These are phyloP conservation scores for Candida suzukii DNA, from an alignment of 805 yeast species.

Conservation along the genomic window DNA sequence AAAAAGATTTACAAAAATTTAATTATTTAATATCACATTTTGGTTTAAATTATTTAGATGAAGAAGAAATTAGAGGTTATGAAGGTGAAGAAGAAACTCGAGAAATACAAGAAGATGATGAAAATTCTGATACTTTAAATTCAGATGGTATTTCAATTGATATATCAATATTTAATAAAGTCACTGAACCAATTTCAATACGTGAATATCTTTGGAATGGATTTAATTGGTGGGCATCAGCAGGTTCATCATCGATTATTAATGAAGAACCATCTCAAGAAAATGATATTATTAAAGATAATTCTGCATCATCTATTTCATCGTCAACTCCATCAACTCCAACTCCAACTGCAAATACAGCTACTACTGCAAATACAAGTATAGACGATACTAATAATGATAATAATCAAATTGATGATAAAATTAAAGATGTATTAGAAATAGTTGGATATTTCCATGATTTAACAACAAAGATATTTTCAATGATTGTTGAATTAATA, in stretches of 20 bases:
- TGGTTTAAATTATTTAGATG: conserved; percentile 35
- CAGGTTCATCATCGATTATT: conserved; percentile 35
- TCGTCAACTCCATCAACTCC: not conserved
- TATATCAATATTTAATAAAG: conserved; percentile 1
- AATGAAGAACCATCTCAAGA: not conserved
- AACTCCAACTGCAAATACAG: not conserved
- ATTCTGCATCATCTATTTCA: not conserved
- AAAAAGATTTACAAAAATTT: conserved; percentile 31
- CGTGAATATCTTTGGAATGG: conserved; percentile 60
- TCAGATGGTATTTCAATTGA: no score
- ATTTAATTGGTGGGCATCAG: conserved; percentile 82
- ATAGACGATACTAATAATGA: not conserved
- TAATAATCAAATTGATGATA: conserved; percentile 6
- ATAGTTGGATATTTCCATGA: conserved; percentile 47
- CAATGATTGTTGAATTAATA: conserved; percentile 29
- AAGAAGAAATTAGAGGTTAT: conserved; percentile 9
- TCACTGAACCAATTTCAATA: conserved; percentile 45
- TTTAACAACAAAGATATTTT: conserved; percentile 36
- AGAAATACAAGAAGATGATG: not conserved
- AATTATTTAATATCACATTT: conserved; percentile 14
- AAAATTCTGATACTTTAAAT: not conserved
- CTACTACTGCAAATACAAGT: not conserved
- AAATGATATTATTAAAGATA: not conserved
- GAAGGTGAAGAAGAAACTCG: not conserved
- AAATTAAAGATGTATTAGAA: conserved; percentile 17